Evolutionary conservation across 441 rosid species (phyloP).

Genomic region (Euphorbia celastroides): DNA sequence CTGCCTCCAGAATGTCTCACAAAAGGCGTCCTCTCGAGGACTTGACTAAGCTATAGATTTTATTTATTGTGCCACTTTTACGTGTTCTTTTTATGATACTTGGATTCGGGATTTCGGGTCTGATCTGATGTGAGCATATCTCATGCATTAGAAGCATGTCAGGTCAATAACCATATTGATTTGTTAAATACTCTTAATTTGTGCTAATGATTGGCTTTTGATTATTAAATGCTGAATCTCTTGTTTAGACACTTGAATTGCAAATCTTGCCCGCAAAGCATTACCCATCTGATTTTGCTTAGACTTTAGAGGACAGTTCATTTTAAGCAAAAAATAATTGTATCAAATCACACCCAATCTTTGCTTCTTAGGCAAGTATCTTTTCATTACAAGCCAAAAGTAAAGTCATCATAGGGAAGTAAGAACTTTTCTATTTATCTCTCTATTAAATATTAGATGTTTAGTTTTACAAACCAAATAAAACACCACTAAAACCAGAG

Average conservation of each 20-base stretch:
- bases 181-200: neutral
- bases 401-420: no score
- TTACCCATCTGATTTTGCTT: neutral
- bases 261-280: neutral
- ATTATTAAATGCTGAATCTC: neutral
- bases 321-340: no score
- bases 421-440: no score
- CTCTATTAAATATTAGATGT: no score
- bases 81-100: neutral
- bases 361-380: no score
- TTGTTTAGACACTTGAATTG: neutral
- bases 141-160: neutral
- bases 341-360: no score
- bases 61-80: neutral
- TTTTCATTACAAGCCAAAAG: no score
- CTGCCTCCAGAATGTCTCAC: conserved; percentile 20
- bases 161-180: neutral
- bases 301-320: no score
- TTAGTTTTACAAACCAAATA: no score
- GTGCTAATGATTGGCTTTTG: neutral
- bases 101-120: neutral
- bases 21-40: conserved; percentile 23
- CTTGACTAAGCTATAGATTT: neutral
- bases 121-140: neutral
- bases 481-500: conserved; percentile 22